Base-by-base conservation (phyloP, 2,329 filamentous ascomycete genomes). In the Penicillium sp. region DNA sequence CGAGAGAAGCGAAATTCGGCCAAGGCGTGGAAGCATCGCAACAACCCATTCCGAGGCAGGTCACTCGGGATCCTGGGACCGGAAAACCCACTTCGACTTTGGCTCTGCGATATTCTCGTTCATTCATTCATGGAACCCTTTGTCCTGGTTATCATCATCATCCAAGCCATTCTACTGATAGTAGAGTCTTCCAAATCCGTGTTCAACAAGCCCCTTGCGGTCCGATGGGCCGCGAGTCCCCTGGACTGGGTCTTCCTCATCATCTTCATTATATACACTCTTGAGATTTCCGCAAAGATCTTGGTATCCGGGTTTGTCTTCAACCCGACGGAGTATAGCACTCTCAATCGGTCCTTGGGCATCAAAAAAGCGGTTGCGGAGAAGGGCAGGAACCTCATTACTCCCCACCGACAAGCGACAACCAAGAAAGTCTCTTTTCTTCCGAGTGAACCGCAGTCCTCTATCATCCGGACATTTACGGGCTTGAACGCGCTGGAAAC, bases 301-400 rank as follows among this genome's bases (percentile, higher is more conserved):
- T 88, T 99, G 56, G 95, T 99, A 0, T 99, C 94, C 0, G 95
- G 94, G 0, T 89, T 99, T 64, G 81, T 99, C 28, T 79, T 96
- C 61, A 99, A 99, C 69, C 90, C 94, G 1, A 79, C 86, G 8
- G 92, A 97, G 69, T 97, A 97, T 73, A 96, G 91, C 73, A 95
- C 92, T 5, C 89, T 95, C 58, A 90, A 95, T 71, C 85, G 90
- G 49, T 84, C 88, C 60, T 81, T 87, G 28, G 90, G 92, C 10
- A 75, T 96, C 8, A 86, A 85, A 48, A 86, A 87, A 60, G 90
- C 88, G 10, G 78, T 97, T 18, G 78, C 85, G 37, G 87, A 90
- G 57, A 92, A 92, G 73, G 90, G 90, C 55, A 85, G 86, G 56
- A 83, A 85, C 19, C 81, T 96, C 21, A 95, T 97, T 69, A 86